Percentiles rank a stretch among this genome's conserved stretches.
Evolutionary conservation across 306 rosid genomes (phyloP).

Genomic region (Canavalia ensiformis): DNA sequence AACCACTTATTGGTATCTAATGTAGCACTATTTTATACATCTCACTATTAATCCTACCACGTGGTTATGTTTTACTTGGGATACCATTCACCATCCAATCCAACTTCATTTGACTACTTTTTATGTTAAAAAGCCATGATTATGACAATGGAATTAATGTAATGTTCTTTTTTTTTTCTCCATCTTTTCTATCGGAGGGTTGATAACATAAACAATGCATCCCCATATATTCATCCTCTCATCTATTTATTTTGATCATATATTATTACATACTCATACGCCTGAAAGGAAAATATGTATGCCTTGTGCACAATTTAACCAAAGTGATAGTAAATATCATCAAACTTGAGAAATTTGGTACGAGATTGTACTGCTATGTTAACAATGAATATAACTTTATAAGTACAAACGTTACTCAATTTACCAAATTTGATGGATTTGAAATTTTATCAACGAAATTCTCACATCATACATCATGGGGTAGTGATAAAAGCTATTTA

Average conservation of each 20-base stretch:
- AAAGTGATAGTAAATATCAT: not conserved
- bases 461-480: not conserved
- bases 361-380: not conserved
- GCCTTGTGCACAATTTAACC: not conserved
- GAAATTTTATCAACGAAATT: not conserved
- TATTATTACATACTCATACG: not conserved
- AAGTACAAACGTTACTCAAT: not conserved
- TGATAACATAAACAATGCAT: constrained; percentile 14
- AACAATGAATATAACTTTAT: not conserved
- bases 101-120: constrained; percentile 44
- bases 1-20: not conserved
- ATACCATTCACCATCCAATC: constrained; percentile 47
- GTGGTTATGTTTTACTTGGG: constrained; percentile 46
- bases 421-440: not conserved
- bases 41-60: constrained; percentile 30
- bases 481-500: not conserved
- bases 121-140: constrained; percentile 49
- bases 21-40: not conserved
- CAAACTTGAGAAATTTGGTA: not conserved
- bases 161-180: constrained; percentile 37
- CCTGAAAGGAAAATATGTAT: not conserved
- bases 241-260: not conserved
- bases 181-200: not conserved
- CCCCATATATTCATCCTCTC: constrained; percentile 13
- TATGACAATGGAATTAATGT: constrained; percentile 55